These are phyloP conservation scores for Chaetomium olivaceum DNA, from an alignment of 2,329 filamentous ascomycete species.

Conservation along the genomic window DNA sequence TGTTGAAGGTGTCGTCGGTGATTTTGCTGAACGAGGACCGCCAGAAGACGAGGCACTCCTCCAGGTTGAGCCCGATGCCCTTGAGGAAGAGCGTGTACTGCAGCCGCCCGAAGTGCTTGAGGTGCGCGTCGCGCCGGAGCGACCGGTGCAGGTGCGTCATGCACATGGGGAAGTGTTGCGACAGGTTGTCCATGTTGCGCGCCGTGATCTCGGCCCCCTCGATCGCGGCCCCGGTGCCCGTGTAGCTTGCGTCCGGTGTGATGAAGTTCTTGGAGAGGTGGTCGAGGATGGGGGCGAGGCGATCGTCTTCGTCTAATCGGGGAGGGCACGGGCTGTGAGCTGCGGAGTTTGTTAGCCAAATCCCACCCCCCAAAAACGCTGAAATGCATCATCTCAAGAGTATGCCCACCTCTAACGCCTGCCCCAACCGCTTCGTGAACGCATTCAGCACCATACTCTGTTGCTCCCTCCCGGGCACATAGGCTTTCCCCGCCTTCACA, in stretches of 20 bases:
- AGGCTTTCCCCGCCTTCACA: constrained; percentile 79
- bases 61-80: constrained; percentile 87
- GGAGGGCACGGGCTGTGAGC: constrained; percentile 87
- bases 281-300: constrained; percentile 67
- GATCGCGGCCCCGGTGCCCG: constrained; percentile 62
- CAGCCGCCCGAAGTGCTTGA: constrained; percentile 90
- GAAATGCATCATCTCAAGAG: not conserved
- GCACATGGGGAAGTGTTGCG: constrained; percentile 83
- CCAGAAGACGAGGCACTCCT: constrained; percentile 93
- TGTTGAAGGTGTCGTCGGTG: constrained; percentile 93
- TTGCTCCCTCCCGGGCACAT: constrained; percentile 85
- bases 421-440: constrained; percentile 77
- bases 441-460: constrained; percentile 85
- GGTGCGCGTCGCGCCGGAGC: constrained; percentile 80
- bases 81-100: constrained; percentile 98
- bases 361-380: too few relatives aligned
- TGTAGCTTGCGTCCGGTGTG: constrained; percentile 83
- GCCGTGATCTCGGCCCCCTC: constrained; percentile 75
- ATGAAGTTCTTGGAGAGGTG: constrained; percentile 95
- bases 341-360: constrained; percentile 38
- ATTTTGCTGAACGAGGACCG: constrained; percentile 79
- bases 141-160: constrained; percentile 90
- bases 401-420: constrained; percentile 69
- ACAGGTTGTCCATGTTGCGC: constrained; percentile 75
- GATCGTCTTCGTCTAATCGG: constrained; percentile 92